These are phyloP conservation scores for Vicia villosa DNA, from an alignment of 306 rosid genomes.

Conservation along the genomic window DNA sequence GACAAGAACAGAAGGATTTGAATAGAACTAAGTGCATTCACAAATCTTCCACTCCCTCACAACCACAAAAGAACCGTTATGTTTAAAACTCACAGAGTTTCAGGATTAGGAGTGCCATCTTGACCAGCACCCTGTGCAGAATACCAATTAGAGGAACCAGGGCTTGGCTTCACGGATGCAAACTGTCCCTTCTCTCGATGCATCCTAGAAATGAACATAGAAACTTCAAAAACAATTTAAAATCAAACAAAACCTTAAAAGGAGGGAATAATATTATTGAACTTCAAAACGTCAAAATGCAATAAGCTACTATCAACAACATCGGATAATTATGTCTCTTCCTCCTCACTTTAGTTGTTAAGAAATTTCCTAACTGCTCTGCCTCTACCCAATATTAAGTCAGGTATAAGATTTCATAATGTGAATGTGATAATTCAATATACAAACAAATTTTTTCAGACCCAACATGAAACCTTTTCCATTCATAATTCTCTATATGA, in stretches of 20 bases:
- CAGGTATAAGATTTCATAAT: slow-evolving; percentile 18
- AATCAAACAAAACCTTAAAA: slow-evolving; percentile 14
- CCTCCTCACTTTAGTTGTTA: slow-evolving; percentile 1
- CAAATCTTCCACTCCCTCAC: background rate
- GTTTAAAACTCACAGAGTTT: slow-evolving; percentile 69
- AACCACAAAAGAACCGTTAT: slow-evolving; percentile 19
- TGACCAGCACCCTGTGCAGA: slow-evolving; percentile 53
- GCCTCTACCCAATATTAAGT: slow-evolving; percentile 27
- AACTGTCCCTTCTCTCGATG: slow-evolving; percentile 89
- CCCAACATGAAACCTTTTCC: slow-evolving; percentile 7
- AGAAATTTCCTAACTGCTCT: slow-evolving; percentile 23
- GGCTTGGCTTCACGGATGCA: slow-evolving; percentile 73
- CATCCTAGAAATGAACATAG: slow-evolving; percentile 58
- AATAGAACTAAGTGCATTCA: background rate
- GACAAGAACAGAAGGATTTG: slow-evolving; percentile 29
- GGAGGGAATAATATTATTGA: background rate
- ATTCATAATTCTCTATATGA: background rate
- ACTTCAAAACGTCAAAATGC: background rate
- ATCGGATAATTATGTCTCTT: slow-evolving; percentile 10
- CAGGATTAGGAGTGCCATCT: slow-evolving; percentile 67
- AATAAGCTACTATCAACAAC: slow-evolving; percentile 25
- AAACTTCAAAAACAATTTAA: slow-evolving; percentile 23
- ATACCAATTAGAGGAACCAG: slow-evolving; percentile 70
- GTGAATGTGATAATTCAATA: slow-evolving; percentile 7
- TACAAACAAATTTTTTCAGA: slow-evolving; percentile 22